Percentiles rank a stretch among this genome's conserved stretches.
phyloP scores from a whole-genome alignment of 768 basidiomycete species.

The Russula olivacea region DNA sequence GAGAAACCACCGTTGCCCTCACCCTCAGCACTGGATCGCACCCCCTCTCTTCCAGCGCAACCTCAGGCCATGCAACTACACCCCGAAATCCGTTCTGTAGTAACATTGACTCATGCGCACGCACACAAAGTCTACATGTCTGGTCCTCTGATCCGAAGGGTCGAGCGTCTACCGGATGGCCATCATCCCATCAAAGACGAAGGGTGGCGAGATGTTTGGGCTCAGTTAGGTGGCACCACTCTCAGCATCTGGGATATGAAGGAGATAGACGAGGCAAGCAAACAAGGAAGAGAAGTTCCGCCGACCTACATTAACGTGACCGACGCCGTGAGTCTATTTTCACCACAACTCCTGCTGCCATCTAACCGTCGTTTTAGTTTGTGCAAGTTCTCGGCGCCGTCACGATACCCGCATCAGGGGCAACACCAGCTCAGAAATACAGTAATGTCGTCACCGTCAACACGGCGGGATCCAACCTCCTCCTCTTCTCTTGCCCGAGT shows the following conservation, averaged over 20 bases:
- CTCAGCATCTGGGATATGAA: conserved; percentile 91
- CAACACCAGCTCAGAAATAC: conserved; percentile 50
- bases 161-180: conserved; percentile 76
- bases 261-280: conserved; percentile 78
- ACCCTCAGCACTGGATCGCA: conserved; percentile 9
- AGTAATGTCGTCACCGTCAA: conserved; percentile 85
- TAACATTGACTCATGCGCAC: conserved; percentile 67
- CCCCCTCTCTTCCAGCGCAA: conserved; percentile 12
- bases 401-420: conserved; percentile 51
- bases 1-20: neutral
- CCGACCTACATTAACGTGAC: conserved; percentile 84
- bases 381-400: conserved; percentile 73
- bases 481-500: conserved; percentile 81
- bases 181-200: conserved; percentile 64
- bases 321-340: conserved; percentile 63
- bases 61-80: conserved; percentile 45
- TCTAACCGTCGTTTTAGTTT: conserved; percentile 43
- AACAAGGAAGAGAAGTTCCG: conserved; percentile 74
- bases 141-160: conserved; percentile 68
- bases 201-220: conserved; percentile 83
- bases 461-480: conserved; percentile 86
- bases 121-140: conserved; percentile 85
- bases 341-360: conserved; percentile 12
- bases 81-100: conserved; percentile 77
- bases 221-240: conserved; percentile 83